Base-by-base conservation (phyloP, 2,329 filamentous ascomycete species). In the Ascochyta lentis region DNA sequence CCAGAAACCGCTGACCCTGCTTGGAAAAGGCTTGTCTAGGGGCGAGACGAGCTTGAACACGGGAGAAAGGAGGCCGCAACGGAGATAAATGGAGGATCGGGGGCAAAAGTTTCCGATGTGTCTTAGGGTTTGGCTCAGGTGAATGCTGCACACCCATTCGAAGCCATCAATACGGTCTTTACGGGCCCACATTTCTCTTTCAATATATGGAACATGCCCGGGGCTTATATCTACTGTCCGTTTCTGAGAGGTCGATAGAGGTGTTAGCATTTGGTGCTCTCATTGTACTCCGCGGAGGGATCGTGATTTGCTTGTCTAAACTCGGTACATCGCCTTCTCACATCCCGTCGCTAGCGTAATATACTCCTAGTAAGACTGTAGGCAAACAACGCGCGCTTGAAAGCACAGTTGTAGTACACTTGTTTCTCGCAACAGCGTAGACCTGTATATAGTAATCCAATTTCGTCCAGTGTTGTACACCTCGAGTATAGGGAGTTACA, bases 71-170 rank as follows among this genome's bases (percentile, higher is more conserved):
- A 38, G 23, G 46, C 45, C 15, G 8, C 37, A 19, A 26, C 53
- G 53, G 53, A 51, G 33, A 51, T 56, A 48, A 56, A 33, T 37
- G 53, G 53, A 56, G 35, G 47, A n/a, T 56, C 53, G 47, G 46
- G 15, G 22, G 7, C 5, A 22, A 24, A 3, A 12, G 29, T 15
- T 4, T 10, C 13, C 29, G 29, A 33, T 33, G 29, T 33, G 5
- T 37, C 15, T 19, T 19, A 37, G 34, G 34, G 16, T 15, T 16
- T n/a, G 15, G 22, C 6, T 22, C 19, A 19, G 19, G 19, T 19
- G 19, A 19, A 19, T 19, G 19, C 19, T 19, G 19, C 19, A 19
- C 2, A 19, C 19, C 19, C 2, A 19, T 19, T 19, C 19, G 19
- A 19, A 16, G 16, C 29, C 22, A 7, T 7, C 23, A 19, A 49